Evolutionary conservation across 2,329 filamentous ascomycete genomes (phyloP).

Genomic region (Coleophoma eucalyptorum): DNA sequence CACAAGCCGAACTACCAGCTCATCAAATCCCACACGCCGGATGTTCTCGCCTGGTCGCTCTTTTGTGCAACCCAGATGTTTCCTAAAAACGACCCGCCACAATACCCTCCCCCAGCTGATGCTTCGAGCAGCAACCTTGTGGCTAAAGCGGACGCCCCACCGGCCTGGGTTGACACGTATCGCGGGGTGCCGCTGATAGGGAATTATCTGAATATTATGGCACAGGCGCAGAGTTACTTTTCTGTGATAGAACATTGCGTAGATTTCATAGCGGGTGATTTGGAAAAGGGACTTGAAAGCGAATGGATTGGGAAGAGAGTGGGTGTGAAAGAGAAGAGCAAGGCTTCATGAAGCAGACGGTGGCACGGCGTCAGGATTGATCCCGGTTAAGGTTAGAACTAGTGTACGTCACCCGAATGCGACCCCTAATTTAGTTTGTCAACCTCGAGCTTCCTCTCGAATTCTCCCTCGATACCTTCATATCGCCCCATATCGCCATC

Average conservation of each 20-base stretch:
- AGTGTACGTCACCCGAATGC: too few relatives aligned
- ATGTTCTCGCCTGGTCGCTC: conserved; percentile 18
- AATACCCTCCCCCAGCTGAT: conserved; percentile 12
- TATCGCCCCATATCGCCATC: too few relatives aligned
- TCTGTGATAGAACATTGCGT: conserved; percentile 8
- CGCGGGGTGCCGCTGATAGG: conserved; percentile 8
- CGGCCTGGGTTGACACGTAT: conserved; percentile 6
- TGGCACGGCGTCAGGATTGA: too few relatives aligned
- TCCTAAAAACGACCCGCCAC: conserved; percentile 12
- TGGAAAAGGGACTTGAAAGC: conserved; percentile 11
- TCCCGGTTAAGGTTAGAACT: too few relatives aligned
- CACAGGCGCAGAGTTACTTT: conserved; percentile 8
- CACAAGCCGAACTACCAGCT: conserved; percentile 17
- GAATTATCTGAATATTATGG: conserved; percentile 8
- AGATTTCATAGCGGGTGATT: conserved; percentile 13
- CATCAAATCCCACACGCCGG: conserved; percentile 12
- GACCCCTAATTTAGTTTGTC: too few relatives aligned
- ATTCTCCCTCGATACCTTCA: too few relatives aligned
- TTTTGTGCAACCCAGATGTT: conserved; percentile 16
- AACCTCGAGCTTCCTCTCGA: too few relatives aligned
- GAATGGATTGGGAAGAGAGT: conserved; percentile 11
- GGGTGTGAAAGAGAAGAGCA: conserved; percentile 10
- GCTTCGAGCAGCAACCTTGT: conserved; percentile 16
- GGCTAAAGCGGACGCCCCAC: conserved; percentile 7
- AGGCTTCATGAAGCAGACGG: conserved; percentile 5